Percentiles rank a stretch among this genome's conserved stretches.
These are phyloP conservation scores for Saitozyma sp. DNA, from an alignment of 768 basidiomycete species.

Conservation along the genomic window DNA sequence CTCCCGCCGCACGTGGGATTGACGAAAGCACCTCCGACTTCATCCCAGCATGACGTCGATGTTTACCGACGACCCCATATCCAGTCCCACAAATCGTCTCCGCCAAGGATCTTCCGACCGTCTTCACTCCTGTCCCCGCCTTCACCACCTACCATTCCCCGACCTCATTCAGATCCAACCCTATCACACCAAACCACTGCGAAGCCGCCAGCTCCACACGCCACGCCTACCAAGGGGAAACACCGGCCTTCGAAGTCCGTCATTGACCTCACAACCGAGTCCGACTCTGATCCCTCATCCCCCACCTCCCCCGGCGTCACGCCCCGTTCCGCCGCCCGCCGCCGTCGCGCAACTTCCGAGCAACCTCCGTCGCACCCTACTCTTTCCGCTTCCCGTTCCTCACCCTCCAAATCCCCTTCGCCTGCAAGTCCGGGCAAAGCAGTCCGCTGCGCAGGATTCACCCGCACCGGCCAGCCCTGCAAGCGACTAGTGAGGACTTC, in stretches of 20 bases:
- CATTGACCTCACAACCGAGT: neutral
- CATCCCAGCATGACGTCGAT: no score
- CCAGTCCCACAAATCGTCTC: neutral
- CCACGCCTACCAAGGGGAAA: no score
- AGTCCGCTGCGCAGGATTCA: slow-evolving; percentile 46
- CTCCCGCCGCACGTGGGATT: no score
- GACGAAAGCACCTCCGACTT: no score
- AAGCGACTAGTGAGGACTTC: slow-evolving; percentile 40
- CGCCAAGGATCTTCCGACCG: slow-evolving; percentile 5
- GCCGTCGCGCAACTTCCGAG: slow-evolving; percentile 25
- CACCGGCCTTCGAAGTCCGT: no score
- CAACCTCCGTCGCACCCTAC: slow-evolving; percentile 9
- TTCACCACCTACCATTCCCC: neutral
- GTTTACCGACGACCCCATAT: no score
- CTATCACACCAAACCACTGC: no score
- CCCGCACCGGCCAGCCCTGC: slow-evolving; percentile 44
- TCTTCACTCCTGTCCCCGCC: slow-evolving; percentile 6
- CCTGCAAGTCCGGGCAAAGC: slow-evolving; percentile 10
- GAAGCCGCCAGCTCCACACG: no score
- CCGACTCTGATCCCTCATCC: slow-evolving; percentile 5
- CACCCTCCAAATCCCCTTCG: neutral
- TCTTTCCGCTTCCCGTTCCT: neutral
- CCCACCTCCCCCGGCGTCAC: slow-evolving; percentile 12
- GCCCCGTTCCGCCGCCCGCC: slow-evolving; percentile 24
- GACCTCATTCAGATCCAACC: no score